phyloP scores from a whole-genome alignment of 164 flowering plant species.

The Liriodendron chinense region DNA sequence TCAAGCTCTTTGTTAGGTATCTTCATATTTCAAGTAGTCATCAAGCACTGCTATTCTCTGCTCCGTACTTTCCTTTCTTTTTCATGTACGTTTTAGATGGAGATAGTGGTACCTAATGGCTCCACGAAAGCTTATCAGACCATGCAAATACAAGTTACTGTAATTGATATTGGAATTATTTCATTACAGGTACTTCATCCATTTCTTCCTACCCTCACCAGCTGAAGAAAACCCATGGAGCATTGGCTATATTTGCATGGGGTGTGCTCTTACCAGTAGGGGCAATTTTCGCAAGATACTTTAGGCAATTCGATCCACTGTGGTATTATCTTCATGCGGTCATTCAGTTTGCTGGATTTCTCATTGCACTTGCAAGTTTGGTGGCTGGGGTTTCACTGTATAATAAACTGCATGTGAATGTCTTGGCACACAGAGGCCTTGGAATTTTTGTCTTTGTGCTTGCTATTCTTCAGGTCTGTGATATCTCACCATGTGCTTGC shows the following conservation, averaged over 20 bases:
- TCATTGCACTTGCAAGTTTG: slow-evolving; percentile 49
- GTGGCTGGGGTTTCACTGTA: slow-evolving; percentile 56
- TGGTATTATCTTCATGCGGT: slow-evolving; percentile 77
- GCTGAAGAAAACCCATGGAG: slow-evolving; percentile 59
- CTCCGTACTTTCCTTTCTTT: background rate
- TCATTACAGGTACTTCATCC: slow-evolving; percentile 14
- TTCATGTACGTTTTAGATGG: background rate
- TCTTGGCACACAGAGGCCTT: slow-evolving; percentile 55
- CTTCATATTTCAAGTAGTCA: too few relatives aligned
- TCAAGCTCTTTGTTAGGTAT: too few relatives aligned
- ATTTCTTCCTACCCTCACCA: slow-evolving; percentile 27
- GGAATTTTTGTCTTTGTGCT: slow-evolving; percentile 64
- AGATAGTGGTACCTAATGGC: background rate
- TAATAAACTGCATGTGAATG: slow-evolving; percentile 27
- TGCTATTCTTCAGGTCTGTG: slow-evolving; percentile 69
- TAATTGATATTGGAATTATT: background rate
- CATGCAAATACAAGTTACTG: background rate
- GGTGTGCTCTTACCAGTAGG: slow-evolving; percentile 81
- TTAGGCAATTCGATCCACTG: slow-evolving; percentile 60
- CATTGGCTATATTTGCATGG: slow-evolving; percentile 69
- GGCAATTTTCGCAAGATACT: slow-evolving; percentile 74
- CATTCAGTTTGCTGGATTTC: slow-evolving; percentile 66
- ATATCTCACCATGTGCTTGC: background rate
- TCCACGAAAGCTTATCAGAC: too few relatives aligned
- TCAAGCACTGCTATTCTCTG: background rate